Evolutionary conservation across 768 basidiomycete species (phyloP), one percentile per base, ranked within the genome.

Genomic region (Amanita pseudoporphyria): DNA sequence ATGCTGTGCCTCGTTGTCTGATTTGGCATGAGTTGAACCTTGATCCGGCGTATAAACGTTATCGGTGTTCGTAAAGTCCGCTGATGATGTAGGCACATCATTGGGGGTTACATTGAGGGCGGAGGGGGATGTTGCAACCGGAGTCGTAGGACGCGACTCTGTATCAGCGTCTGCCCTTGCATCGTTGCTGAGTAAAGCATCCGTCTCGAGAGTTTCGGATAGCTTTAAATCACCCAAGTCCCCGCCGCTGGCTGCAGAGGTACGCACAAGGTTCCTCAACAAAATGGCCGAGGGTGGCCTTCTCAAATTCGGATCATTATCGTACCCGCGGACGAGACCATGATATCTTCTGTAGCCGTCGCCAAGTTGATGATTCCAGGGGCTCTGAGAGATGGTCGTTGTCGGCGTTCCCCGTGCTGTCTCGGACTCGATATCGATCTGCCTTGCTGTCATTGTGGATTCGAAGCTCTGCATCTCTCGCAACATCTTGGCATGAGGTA

Each of bases 391-490:
- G 43, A 56, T 55, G 13, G 51, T 47, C 2, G 53, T 48, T 12
- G 52, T 44, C 21, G 59, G 53, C 4, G 61, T 59, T n/a, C 56
- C 56, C 9, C 47, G 26, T 51, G 51, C 32, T 36, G 50, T 26
- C 51, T 52, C 33, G n/a, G 56, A 32, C 13, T 40, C 55, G 13
- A 54, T 39, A 48, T 73, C 72, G 31, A 58, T 60, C 42, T 84
- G 84, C 19, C 80, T 76, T 0, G 85, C 87, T 0, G 89, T 92
- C 32, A 85, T 62, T 1, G 81, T 81, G 3, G 87, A 90, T 56
- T 92, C 89, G 59, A 91, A 92, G 0, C 85, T 87, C 56, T 90
- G 87, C 82, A 90, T 86, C 61, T 83, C 84, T 19, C 87, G 82
- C n/a, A 92, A 62, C 21, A 50, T 50, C 32, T 43, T 50, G 41